phyloP scores from a whole-genome alignment of 345 rosid species.

The Brassica incana region DNA sequence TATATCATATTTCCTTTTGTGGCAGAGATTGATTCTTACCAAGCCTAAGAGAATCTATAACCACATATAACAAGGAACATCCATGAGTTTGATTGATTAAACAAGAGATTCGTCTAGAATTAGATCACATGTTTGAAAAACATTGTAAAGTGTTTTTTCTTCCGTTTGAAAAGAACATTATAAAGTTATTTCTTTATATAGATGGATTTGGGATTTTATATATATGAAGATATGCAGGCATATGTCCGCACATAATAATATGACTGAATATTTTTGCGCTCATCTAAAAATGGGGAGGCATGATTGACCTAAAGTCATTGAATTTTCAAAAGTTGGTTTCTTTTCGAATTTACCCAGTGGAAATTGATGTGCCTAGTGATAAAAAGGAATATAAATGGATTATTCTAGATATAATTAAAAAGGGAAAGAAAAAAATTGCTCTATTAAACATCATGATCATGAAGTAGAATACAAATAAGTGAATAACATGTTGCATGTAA shows the following conservation, averaged over 20 bases:
- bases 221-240: not conserved
- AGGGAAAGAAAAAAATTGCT: not conserved
- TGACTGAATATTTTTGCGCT: slow-evolving; percentile 24
- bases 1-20: slow-evolving; percentile 18
- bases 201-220: slow-evolving; percentile 15
- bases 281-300: slow-evolving; percentile 23
- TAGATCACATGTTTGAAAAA: slow-evolving; percentile 23
- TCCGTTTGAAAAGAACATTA: not conserved
- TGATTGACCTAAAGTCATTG: slow-evolving; percentile 5
- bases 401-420: slow-evolving; percentile 8
- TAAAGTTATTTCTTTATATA: slow-evolving; percentile 23
- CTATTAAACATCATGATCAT: not conserved
- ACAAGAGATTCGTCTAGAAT: slow-evolving; percentile 25
- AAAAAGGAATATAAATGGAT: slow-evolving; percentile 8
- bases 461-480: not conserved
- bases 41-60: slow-evolving; percentile 7
- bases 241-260: slow-evolving; percentile 14
- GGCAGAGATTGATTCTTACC: slow-evolving; percentile 30
- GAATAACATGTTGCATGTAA: not conserved
- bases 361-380: slow-evolving; percentile 10
- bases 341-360: slow-evolving; percentile 15
- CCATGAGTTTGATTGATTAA: slow-evolving; percentile 30
- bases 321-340: slow-evolving; percentile 4
- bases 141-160: slow-evolving; percentile 9
- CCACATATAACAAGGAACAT: slow-evolving; percentile 3